Percentiles rank a stretch among this genome's conserved stretches.
Evolutionary conservation across 2,329 filamentous ascomycete species (phyloP).

Genomic region (Neofusicoccum laricinum): DNA sequence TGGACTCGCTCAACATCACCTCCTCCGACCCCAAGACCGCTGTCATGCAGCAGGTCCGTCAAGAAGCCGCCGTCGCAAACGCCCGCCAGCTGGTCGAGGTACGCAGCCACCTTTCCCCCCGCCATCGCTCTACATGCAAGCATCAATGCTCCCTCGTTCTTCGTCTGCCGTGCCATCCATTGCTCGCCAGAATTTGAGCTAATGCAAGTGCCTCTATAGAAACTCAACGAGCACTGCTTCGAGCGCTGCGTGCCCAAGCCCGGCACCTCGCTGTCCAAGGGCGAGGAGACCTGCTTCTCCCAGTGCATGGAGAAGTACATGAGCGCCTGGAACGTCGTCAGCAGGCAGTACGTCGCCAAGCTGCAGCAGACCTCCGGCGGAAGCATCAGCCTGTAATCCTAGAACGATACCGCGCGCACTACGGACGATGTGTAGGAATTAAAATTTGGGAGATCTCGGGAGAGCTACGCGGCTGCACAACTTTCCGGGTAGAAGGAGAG

Average conservation of each 20-base stretch:
- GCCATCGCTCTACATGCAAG: background rate
- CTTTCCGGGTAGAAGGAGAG: too few species aligned
- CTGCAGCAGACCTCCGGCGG: slow-evolving; percentile 36
- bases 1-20: slow-evolving; percentile 27
- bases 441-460: background rate
- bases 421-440: background rate
- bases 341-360: slow-evolving; percentile 47
- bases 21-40: slow-evolving; percentile 43
- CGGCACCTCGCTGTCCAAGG: slow-evolving; percentile 47
- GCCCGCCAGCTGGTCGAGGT: slow-evolving; percentile 51
- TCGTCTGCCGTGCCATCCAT: background rate
- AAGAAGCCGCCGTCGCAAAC: slow-evolving; percentile 52
- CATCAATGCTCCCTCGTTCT: too few species aligned
- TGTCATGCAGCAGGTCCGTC: slow-evolving; percentile 52
- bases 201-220: slow-evolving; percentile 33
- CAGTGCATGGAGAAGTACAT: slow-evolving; percentile 57
- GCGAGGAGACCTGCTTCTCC: slow-evolving; percentile 50
- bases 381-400: background rate
- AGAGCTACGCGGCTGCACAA: too few species aligned
- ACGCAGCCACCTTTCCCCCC: slow-evolving; percentile 11
- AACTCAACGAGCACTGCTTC: slow-evolving; percentile 57
- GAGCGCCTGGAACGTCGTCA: slow-evolving; percentile 51
- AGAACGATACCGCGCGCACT: too few species aligned
- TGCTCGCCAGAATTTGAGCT: background rate
- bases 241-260: slow-evolving; percentile 54